Evolutionary conservation across 192 early-diverging fungal species (phyloP).

Genomic region (Mycoemilia scoparia): DNA sequence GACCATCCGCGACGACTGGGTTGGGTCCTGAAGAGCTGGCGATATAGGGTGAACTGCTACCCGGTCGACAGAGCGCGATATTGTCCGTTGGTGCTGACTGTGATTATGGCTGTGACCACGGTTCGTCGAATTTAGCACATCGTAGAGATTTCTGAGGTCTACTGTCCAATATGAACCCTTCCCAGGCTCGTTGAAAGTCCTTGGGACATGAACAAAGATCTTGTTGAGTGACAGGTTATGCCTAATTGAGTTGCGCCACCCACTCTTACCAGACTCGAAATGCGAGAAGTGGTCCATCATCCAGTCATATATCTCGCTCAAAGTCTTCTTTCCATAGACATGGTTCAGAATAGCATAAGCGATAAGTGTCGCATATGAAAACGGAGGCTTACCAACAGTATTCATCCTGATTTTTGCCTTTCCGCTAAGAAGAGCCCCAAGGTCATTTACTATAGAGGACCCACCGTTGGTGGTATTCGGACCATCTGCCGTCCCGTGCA

Average conservation of each 20-base stretch:
- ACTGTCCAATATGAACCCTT: constrained; percentile 75
- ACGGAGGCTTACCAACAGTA: constrained; percentile 48
- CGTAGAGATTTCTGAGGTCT: constrained; percentile 34
- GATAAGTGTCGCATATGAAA: constrained; percentile 69
- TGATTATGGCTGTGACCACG: not conserved
- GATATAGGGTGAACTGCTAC: too few species aligned
- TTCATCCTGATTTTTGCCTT: constrained; percentile 16
- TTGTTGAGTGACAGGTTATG: constrained; percentile 78
- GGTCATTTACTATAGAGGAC: too few species aligned
- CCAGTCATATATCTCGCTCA: constrained; percentile 74
- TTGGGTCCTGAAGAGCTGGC: too few species aligned
- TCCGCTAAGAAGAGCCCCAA: constrained; percentile 24
- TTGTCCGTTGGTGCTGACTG: too few species aligned
- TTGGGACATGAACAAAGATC: constrained; percentile 56
- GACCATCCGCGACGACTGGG: too few species aligned
- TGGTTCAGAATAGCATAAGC: constrained; percentile 57
- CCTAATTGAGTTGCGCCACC: constrained; percentile 79
- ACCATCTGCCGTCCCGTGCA: too few species aligned
- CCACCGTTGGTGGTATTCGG: too few species aligned
- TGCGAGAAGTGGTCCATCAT: constrained; percentile 60
- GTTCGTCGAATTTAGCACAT: constrained; percentile 1
- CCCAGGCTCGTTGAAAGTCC: constrained; percentile 68
- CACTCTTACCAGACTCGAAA: constrained; percentile 48
- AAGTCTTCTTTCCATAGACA: constrained; percentile 49
- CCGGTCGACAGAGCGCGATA: too few species aligned